A percentile compares a stretch with the other conserved stretches of the same genome.
These are phyloP conservation scores for Rhynchosporium secalis DNA, from an alignment of 2,329 filamentous ascomycete genomes.

Conservation along the genomic window DNA sequence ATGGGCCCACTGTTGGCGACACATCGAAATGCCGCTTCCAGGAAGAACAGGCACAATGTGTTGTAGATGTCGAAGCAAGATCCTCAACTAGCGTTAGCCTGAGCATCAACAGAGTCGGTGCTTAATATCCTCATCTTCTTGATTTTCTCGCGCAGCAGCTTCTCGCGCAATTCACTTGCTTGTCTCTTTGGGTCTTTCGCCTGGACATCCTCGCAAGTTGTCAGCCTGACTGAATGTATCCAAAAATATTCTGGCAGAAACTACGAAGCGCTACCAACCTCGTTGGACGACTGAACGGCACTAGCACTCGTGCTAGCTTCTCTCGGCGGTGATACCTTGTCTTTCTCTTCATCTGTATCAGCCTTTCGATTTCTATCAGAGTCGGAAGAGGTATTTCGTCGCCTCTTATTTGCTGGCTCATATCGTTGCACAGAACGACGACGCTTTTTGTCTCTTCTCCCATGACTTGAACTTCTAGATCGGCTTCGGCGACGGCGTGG, in stretches of 20 bases:
- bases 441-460: conserved; percentile 37
- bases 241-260: conserved; percentile 21
- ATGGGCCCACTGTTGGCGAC: neutral
- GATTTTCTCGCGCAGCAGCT: conserved; percentile 53
- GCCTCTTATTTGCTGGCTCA: conserved; percentile 43
- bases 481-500: conserved; percentile 35
- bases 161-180: conserved; percentile 50
- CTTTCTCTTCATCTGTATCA: conserved; percentile 56
- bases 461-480: conserved; percentile 34
- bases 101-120: conserved; percentile 42
- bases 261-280: conserved; percentile 46
- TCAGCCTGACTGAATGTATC: conserved; percentile 39
- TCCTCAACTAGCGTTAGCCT: conserved; percentile 50
- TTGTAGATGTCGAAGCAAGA: conserved; percentile 4
- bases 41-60: neutral
- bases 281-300: conserved; percentile 36
- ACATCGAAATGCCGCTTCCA: neutral
- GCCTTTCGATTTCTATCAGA: conserved; percentile 53
- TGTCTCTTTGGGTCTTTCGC: conserved; percentile 44
- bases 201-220: conserved; percentile 38
- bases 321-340: conserved; percentile 35
- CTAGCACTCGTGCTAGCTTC: conserved; percentile 30
- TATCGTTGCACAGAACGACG: conserved; percentile 41
- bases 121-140: conserved; percentile 57
- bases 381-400: conserved; percentile 53